phyloP scores from a whole-genome alignment of 441 rosid species.

The Euphorbia schlechtendalii region DNA sequence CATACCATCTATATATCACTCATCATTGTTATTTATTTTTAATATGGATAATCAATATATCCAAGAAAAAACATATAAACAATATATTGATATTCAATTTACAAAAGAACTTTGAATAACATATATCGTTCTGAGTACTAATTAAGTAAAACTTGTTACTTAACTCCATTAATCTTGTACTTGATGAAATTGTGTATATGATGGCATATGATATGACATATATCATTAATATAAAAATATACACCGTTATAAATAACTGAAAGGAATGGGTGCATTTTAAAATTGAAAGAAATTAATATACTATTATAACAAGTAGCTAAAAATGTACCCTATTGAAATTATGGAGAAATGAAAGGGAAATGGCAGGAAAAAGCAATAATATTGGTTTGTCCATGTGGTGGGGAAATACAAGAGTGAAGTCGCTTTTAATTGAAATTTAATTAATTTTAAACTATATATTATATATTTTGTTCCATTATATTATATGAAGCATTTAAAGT shows the following conservation, averaged over 20 bases:
- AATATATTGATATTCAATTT: no score
- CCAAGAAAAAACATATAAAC: no score
- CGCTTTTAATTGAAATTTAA: conserved; percentile 21
- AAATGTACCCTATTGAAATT: conserved; percentile 2
- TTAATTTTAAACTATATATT: not conserved
- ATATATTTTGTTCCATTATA: no score
- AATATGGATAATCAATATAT: no score
- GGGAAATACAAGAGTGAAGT: conserved; percentile 33
- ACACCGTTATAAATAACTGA: not conserved
- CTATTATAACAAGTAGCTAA: not conserved
- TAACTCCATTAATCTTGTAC: not conserved
- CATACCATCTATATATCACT: no score
- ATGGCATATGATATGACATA: no score
- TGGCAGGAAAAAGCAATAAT: conserved; percentile 32
- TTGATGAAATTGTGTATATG: not conserved
- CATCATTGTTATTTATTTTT: no score
- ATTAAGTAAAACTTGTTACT: not conserved
- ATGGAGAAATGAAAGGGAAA: conserved; percentile 25
- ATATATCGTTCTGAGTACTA: not conserved
- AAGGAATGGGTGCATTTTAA: not conserved
- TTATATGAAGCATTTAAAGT: no score
- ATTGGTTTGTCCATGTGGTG: conserved; percentile 28
- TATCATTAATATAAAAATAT: not conserved
- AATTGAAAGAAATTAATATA: not conserved
- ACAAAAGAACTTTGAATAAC: no score